These are phyloP conservation scores for Phycomyces nitens DNA, from an alignment of 192 early-diverging fungal genomes.

Conservation along the genomic window DNA sequence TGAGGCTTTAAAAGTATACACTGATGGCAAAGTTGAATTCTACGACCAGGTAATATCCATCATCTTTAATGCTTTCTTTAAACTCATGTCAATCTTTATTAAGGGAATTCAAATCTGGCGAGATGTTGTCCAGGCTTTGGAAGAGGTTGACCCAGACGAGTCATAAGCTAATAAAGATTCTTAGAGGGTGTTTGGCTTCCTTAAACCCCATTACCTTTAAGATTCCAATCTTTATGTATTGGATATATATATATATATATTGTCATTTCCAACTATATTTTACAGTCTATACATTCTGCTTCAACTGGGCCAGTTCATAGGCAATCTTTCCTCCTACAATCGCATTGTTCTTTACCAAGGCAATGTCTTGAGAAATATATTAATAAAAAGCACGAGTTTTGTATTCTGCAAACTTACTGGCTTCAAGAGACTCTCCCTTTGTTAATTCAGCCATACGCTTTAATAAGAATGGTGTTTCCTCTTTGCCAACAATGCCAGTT, in stretches of 20 bases:
- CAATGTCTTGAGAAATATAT: conserved; percentile 63
- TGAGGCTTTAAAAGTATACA: conserved; percentile 68
- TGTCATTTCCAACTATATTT: not conserved
- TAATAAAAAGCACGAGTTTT: not conserved
- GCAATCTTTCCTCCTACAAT: conserved; percentile 78
- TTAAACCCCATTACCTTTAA: not conserved
- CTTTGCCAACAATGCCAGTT: conserved; percentile 74
- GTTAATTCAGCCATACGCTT: conserved; percentile 82
- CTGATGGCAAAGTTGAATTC: conserved; percentile 77
- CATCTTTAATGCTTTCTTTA: not conserved
- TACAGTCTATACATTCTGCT: too few relatives aligned
- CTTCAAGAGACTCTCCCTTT: conserved; percentile 68
- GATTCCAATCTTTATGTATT: not conserved
- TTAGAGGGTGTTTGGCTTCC: too few relatives aligned
- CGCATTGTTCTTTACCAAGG: conserved; percentile 91
- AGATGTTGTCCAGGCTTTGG: conserved; percentile 10
- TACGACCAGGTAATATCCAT: conserved; percentile 61
- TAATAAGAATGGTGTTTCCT: conserved; percentile 92
- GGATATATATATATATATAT: not conserved
- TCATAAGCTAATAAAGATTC: not conserved
- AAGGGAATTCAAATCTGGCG: conserved; percentile 15
- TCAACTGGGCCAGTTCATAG: conserved; percentile 34
- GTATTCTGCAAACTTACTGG: conserved; percentile 59
- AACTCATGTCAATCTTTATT: not conserved
- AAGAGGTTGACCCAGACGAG: not conserved